Conservation (phyloP, 2,329 filamentous ascomycete species). For the Blastomyces parvus region DNA sequence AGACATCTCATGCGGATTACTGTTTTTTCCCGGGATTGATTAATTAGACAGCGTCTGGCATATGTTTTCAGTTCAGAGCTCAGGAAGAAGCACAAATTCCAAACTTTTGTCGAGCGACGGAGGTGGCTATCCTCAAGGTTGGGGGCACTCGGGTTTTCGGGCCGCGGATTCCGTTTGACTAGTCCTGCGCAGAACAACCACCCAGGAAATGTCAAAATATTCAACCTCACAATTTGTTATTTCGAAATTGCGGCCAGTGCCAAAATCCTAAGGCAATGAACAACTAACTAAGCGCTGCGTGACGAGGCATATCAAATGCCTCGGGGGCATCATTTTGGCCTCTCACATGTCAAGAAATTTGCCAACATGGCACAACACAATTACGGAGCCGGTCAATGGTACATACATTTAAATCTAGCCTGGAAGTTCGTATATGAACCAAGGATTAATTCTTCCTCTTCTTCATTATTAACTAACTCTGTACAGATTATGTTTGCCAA, state of each 20-base stretch:
- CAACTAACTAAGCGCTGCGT: background rate
- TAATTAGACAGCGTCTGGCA: background rate
- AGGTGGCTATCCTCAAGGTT: background rate
- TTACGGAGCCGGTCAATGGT: background rate
- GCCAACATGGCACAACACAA: background rate
- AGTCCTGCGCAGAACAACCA: background rate
- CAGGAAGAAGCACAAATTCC: background rate
- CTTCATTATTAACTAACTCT: background rate
- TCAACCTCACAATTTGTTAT: background rate
- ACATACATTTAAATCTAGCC: background rate
- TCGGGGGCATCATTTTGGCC: background rate
- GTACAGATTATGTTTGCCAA: background rate
- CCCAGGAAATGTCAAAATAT: background rate
- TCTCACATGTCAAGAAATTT: background rate
- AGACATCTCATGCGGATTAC: background rate
- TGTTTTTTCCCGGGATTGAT: background rate
- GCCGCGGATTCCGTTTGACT: background rate
- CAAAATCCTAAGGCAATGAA: background rate
- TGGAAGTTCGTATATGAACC: background rate
- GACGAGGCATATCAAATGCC: background rate
- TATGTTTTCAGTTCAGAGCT: background rate
- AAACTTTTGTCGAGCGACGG: background rate
- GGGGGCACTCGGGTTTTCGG: background rate
- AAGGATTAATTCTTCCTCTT: background rate
- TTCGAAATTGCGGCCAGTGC: background rate